Base-by-base conservation (phyloP, 352 stramenopile species). In the Phytophthora tubulina region DNA sequence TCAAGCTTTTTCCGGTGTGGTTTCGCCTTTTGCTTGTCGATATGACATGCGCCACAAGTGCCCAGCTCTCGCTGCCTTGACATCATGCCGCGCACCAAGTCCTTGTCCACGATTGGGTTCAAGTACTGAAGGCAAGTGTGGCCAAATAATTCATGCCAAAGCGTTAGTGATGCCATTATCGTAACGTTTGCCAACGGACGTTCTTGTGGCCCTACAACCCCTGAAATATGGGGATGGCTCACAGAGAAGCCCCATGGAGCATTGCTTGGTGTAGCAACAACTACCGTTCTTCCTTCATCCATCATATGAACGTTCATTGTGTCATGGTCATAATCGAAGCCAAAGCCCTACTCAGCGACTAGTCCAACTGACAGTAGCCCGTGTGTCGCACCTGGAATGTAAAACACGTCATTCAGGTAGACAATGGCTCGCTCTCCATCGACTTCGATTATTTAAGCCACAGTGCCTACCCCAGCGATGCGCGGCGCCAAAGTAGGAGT, bases 111-210 rank as follows among this genome's bases (percentile, higher is more conserved):
- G 13, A 48, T 48, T 15, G 41, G 5, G 13, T 48, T 48, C 21
- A 21, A 21, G 21, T 21, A 21, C 21, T 21, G 21, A 21, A 1
- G 21, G 21, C 21, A 21, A 21, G 15, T 27, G 15, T 48, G 21
- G 3, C 4, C 45, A 5, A 35, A 14, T 15, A 15, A 4, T 0
- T 35, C 45, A 33, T 51, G 21, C 45, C 45, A 51, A 7, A 31
- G 9, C 21, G 5, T 33, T 17, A 51, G 10, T 0, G 46, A 38
- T 21, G 9, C 27, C 21, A 53, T 30, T 31, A 60, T 10, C 3
- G 60, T 67, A 31, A 52, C 56, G 38, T 54, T 48, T 9, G 5
- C 17, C 58, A 66, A 41, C 33, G 14, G 30, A 14, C 36, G 36
- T 27, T 0, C 46, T 27, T 38, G 35, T 10, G 0, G 46, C 46